Evolutionary conservation across 2,329 filamentous ascomycete genomes (phyloP).

Genomic region (Pseudogymnoascus sp.): DNA sequence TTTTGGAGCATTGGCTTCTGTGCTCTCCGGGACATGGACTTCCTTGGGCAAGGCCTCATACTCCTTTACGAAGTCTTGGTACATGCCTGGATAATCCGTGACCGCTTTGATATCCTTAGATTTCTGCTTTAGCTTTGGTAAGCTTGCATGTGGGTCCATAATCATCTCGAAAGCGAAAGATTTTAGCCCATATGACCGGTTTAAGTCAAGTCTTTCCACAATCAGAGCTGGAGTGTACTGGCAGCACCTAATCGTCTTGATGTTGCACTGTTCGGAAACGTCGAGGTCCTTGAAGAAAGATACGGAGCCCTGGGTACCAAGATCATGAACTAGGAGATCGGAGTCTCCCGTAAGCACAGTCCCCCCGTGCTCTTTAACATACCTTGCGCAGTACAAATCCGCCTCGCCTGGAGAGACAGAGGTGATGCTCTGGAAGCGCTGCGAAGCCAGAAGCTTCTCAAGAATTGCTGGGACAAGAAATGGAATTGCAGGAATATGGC

Average conservation of each 20-base stretch:
- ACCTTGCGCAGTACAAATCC: conserved; percentile 67
- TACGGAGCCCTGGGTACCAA: conserved; percentile 53
- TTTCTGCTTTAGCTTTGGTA: conserved; percentile 20
- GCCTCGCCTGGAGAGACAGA: conserved; percentile 75
- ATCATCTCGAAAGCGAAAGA: conserved; percentile 28
- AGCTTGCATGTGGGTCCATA: conserved; percentile 20
- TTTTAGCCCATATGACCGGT: conserved; percentile 30
- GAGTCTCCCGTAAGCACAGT: conserved; percentile 75
- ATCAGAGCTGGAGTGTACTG: conserved; percentile 37
- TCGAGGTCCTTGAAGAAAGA: conserved; percentile 59
- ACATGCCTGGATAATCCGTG: conserved; percentile 14
- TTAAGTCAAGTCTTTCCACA: conserved; percentile 36
- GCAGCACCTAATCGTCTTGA: conserved; percentile 20
- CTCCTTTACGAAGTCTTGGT: conserved; percentile 25
- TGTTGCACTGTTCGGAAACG: conserved; percentile 9
- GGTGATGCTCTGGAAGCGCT: conserved; percentile 35
- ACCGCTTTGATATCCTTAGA: conserved; percentile 19
- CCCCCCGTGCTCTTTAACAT: conserved; percentile 46
- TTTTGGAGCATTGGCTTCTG: conserved; percentile 7
- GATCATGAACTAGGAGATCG: conserved; percentile 69
- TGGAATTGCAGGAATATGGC: conserved; percentile 37
- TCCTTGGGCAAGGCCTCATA: neutral
- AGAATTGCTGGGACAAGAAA: conserved; percentile 74
- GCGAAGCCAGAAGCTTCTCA: conserved; percentile 51
- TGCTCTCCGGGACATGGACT: neutral